Conservation (phyloP, 1,284 basidiomycete species). For the Ceratobasidium sp. region DNA sequence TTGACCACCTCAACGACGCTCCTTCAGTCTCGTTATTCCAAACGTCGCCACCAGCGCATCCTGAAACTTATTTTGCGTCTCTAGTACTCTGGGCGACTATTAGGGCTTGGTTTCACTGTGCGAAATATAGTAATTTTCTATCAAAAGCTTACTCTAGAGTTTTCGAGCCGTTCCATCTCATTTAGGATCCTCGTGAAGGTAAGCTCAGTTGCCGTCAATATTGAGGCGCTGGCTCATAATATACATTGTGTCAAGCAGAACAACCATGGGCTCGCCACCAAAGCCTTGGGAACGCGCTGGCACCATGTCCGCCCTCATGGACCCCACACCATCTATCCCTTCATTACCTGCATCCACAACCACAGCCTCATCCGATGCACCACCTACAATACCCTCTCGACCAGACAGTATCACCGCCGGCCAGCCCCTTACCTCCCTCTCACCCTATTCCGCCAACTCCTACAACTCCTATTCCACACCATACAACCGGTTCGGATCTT, state of each 20-base stretch:
- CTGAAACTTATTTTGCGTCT: neutral
- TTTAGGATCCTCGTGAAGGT: neutral
- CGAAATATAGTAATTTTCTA: neutral
- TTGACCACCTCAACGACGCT: constrained; percentile 36
- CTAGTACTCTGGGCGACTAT: neutral
- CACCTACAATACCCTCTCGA: constrained; percentile 65
- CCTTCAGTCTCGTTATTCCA: constrained; percentile 6
- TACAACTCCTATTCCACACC: constrained; percentile 62
- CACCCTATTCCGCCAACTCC: constrained; percentile 56
- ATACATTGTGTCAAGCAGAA: neutral
- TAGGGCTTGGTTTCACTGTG: neutral
- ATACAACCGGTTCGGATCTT: constrained; percentile 66
- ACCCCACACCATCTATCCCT: constrained; percentile 51
- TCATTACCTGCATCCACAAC: constrained; percentile 54
- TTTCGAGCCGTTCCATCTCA: neutral
- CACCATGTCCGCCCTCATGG: constrained; percentile 57
- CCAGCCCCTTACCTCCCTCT: constrained; percentile 58
- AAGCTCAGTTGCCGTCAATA: neutral
- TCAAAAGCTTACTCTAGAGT: neutral
- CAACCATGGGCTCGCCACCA: constrained; percentile 79
- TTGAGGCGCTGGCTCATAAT: neutral
- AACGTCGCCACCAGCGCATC: neutral
- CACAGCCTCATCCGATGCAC: constrained; percentile 51
- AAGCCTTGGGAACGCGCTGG: constrained; percentile 86
- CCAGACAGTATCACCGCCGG: constrained; percentile 62